Conservation (phyloP, 176 grass and related monocot species). For the Triticum turgidum region DNA sequence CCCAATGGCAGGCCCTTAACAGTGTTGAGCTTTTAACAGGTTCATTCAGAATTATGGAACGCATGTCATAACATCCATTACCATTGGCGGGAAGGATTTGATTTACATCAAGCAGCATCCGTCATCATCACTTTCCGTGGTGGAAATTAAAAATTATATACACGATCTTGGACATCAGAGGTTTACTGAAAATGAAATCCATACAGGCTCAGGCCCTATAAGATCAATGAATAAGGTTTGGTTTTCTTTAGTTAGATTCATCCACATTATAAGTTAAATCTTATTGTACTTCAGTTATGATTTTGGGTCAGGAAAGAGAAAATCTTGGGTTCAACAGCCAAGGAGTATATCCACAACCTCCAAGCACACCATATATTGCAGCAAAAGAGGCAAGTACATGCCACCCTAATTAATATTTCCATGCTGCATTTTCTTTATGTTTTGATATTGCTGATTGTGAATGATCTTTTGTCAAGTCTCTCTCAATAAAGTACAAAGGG, state of each 20-base stretch:
- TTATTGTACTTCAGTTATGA: conserved; percentile 27
- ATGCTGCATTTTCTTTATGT: neutral
- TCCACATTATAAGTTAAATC: conserved; percentile 3
- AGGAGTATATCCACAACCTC: conserved; percentile 61
- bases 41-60: conserved; percentile 81
- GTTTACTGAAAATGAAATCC: conserved; percentile 53
- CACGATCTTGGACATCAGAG: conserved; percentile 57
- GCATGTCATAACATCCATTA: conserved; percentile 61
- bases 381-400: conserved; percentile 60
- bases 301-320: conserved; percentile 42
- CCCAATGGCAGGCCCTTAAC: neutral
- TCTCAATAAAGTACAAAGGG: neutral
- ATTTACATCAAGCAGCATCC: conserved; percentile 68
- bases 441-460: neutral
- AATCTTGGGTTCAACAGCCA: conserved; percentile 55
- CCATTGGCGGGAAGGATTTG: conserved; percentile 63
- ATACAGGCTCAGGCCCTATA: conserved; percentile 46
- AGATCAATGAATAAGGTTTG: conserved; percentile 53
- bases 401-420: neutral
- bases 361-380: conserved; percentile 50
- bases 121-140: conserved; percentile 42
- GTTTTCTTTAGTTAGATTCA: conserved; percentile 16
- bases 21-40: conserved; percentile 37
- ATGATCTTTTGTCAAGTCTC: neutral
- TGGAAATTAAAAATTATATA: conserved; percentile 65